These are phyloP conservation scores for Glycine latifolia DNA, from an alignment of 306 rosid species.

Conservation along the genomic window DNA sequence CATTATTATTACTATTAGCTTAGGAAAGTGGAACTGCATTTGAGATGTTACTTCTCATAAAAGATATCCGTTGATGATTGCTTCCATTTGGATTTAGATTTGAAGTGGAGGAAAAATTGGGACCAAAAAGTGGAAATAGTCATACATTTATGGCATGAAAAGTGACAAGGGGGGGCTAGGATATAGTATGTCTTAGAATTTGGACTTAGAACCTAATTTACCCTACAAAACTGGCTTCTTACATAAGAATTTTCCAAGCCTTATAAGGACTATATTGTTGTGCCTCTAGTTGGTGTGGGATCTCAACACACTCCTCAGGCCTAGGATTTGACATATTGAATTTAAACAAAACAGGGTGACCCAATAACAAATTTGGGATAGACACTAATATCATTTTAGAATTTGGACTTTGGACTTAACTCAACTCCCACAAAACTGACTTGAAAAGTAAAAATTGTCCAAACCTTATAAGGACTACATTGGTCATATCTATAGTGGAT, in stretches of 20 bases:
- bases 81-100: slow-evolving; percentile 7
- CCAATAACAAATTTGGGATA: not conserved
- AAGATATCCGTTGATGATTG: not conserved
- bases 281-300: too few species aligned
- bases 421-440: not conserved
- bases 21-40: too few species aligned
- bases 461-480: not conserved
- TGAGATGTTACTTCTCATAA: too few species aligned
- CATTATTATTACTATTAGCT: too few species aligned
- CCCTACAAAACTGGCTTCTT: too few species aligned
- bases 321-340: not conserved
- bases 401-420: not conserved
- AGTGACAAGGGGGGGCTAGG: too few species aligned
- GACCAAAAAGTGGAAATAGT: not conserved
- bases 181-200: too few species aligned
- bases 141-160: slow-evolving; percentile 10
- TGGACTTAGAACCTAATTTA: too few species aligned
- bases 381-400: not conserved
- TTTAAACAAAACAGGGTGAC: not conserved
- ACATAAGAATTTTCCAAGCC: too few species aligned
- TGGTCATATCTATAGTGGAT: not conserved
- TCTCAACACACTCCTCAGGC: not conserved
- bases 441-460: not conserved
- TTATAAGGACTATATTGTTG: too few species aligned
- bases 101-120: not conserved